These are phyloP conservation scores for Malbranchea cinnamomea DNA, from an alignment of 2,329 filamentous ascomycete genomes.

Conservation along the genomic window DNA sequence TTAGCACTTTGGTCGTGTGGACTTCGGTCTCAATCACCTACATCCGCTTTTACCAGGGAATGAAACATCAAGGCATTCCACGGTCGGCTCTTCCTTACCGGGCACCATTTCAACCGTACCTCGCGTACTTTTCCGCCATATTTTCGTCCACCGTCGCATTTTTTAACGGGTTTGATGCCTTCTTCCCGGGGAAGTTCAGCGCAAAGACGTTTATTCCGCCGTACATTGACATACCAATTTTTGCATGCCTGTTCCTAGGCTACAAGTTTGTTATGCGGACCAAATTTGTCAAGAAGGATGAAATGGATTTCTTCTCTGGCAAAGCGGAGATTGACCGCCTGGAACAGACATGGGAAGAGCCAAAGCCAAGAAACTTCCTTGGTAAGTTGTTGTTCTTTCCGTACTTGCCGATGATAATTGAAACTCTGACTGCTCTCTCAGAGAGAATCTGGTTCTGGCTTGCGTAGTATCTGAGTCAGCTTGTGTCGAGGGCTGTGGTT, in stretches of 20 bases:
- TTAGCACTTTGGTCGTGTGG: conserved; percentile 8
- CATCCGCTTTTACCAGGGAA: conserved; percentile 52
- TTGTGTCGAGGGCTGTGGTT: no score
- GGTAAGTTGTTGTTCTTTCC: conserved; percentile 10
- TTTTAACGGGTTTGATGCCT: conserved; percentile 43
- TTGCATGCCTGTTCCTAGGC: conserved; percentile 9
- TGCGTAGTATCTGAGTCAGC: no score
- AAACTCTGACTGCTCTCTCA: conserved; percentile 2
- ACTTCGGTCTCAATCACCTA: conserved; percentile 34
- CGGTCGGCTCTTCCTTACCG: conserved; percentile 51
- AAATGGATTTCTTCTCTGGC: conserved; percentile 23
- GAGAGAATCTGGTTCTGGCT: conserved; percentile 23
- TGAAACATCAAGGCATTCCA: conserved; percentile 50
- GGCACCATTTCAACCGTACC: conserved; percentile 50
- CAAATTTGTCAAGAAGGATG: conserved; percentile 9
- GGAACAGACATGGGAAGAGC: conserved; percentile 17
- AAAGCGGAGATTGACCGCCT: conserved; percentile 14
- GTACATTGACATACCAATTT: conserved; percentile 13
- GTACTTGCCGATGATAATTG: not conserved
- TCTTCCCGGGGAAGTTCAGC: conserved; percentile 12
- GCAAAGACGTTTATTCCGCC: conserved; percentile 11
- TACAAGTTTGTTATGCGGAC: conserved; percentile 9
- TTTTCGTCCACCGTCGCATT: conserved; percentile 42
- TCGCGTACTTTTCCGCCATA: conserved; percentile 46
- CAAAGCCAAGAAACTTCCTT: conserved; percentile 17